phyloP scores from a whole-genome alignment of 2,329 filamentous ascomycete species.

The Neoscytalidium dimidiatum region DNA sequence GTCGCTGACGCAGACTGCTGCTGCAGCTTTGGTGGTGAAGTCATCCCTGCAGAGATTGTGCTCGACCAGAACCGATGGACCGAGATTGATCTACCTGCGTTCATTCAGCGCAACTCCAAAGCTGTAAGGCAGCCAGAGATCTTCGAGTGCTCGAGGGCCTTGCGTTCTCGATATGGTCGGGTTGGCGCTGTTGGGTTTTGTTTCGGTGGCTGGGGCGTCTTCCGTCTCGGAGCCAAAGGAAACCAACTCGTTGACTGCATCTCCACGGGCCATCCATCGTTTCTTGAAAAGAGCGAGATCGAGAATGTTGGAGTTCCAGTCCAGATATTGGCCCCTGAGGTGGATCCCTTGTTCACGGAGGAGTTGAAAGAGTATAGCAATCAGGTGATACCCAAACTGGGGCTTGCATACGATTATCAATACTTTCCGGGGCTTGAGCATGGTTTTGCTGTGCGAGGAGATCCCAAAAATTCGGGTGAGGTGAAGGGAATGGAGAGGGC shows the following conservation, averaged over 20 bases:
- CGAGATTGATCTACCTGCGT: slow-evolving; percentile 42
- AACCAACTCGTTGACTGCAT: slow-evolving; percentile 32
- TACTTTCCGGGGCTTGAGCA: slow-evolving; percentile 35
- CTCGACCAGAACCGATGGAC: slow-evolving; percentile 20
- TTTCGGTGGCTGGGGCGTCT: slow-evolving; percentile 46
- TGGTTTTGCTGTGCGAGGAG: slow-evolving; percentile 35
- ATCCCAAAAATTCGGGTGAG: slow-evolving; percentile 29
- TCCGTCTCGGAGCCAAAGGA: slow-evolving; percentile 33
- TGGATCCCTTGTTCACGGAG: slow-evolving; percentile 30
- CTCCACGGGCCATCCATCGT: slow-evolving; percentile 32
- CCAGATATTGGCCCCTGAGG: slow-evolving; percentile 33
- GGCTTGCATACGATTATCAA: slow-evolving; percentile 36
- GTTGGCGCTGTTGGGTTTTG: slow-evolving; percentile 52
- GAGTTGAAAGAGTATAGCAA: slow-evolving; percentile 34
- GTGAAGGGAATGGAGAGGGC: slow-evolving; percentile 37
- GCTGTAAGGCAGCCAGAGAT: slow-evolving; percentile 42
- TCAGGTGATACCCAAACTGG: slow-evolving; percentile 31
- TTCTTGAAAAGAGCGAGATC: slow-evolving; percentile 34
- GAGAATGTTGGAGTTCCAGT: slow-evolving; percentile 34
- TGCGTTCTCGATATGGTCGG: slow-evolving; percentile 41
- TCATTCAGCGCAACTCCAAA: slow-evolving; percentile 41
- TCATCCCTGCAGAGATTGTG: background rate
- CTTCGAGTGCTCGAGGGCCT: slow-evolving; percentile 34
- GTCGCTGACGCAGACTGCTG: background rate
- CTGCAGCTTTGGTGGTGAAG: background rate